phyloP scores from a whole-genome alignment of 192 early-diverging fungal species.

The Backusella liffmaniae region DNA sequence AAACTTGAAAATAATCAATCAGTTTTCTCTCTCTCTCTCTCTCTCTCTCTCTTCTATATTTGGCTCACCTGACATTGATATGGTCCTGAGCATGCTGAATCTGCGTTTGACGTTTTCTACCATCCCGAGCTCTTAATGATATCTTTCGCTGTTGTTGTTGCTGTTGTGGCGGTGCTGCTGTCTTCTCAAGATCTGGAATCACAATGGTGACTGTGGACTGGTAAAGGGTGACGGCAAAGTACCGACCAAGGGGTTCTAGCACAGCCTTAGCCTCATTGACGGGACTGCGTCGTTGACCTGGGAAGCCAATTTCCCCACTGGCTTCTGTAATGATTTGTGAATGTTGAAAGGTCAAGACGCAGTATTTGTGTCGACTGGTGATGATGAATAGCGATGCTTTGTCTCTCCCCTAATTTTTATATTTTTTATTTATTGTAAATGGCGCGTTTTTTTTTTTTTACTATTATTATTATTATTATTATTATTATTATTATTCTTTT shows the following conservation, averaged over 20 bases:
- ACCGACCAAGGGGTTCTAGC: slow-evolving; percentile 13
- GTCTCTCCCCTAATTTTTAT: slow-evolving; percentile 41
- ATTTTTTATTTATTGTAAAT: not conserved
- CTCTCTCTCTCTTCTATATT: no score
- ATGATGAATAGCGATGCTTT: slow-evolving; percentile 69
- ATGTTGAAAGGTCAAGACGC: slow-evolving; percentile 68
- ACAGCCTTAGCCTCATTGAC: not conserved
- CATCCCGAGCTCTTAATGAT: slow-evolving; percentile 3
- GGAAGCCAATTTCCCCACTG: slow-evolving; percentile 44
- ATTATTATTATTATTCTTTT: not conserved
- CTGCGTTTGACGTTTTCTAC: slow-evolving; percentile 8
- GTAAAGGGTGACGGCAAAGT: slow-evolving; percentile 16
- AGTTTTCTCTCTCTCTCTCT: no score
- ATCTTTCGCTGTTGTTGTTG: not conserved
- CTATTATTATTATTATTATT: not conserved
- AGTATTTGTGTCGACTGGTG: slow-evolving; percentile 67
- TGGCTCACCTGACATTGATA: slow-evolving; percentile 12
- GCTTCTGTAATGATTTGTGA: slow-evolving; percentile 59
- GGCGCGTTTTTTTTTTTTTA: not conserved
- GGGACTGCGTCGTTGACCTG: slow-evolving; percentile 49
- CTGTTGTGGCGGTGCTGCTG: not conserved
- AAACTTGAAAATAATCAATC: not conserved
- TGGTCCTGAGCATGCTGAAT: slow-evolving; percentile 8
- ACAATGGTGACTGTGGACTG: slow-evolving; percentile 13
- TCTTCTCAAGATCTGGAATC: not conserved